Evolutionary conservation across 2,329 filamentous ascomycete genomes (phyloP).

Genomic region (Lecanicillium sp.): DNA sequence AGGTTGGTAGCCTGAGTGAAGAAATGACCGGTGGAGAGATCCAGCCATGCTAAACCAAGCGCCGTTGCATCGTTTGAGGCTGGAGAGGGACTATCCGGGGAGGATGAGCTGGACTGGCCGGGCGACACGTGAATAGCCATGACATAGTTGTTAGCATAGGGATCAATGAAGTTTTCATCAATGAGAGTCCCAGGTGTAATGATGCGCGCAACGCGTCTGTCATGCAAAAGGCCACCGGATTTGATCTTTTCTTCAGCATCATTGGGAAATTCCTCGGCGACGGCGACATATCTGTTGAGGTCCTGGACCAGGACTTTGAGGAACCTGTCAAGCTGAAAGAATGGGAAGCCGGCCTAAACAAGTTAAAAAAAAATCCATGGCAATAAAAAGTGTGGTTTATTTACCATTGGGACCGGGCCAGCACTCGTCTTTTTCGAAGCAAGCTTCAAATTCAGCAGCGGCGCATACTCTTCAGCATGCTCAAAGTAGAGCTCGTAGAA

Average conservation of each 20-base stretch:
- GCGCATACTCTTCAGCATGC: constrained; percentile 84
- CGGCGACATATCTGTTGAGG: constrained; percentile 81
- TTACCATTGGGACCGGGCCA: constrained; percentile 79
- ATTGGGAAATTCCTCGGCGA: constrained; percentile 88
- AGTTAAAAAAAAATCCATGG: background rate
- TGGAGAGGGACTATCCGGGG: background rate
- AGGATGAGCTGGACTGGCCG: background rate
- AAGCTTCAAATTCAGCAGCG: constrained; percentile 81
- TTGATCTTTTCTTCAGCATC: constrained; percentile 63
- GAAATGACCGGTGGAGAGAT: constrained; percentile 92
- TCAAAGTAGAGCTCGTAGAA: constrained; percentile 99
- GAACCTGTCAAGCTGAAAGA: constrained; percentile 86
- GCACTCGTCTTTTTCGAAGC: constrained; percentile 73
- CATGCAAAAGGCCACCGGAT: constrained; percentile 73
- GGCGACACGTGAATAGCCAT: constrained; percentile 64
- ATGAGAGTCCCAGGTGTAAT: constrained; percentile 94
- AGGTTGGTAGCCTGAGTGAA: constrained; percentile 73
- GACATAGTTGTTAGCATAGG: constrained; percentile 88
- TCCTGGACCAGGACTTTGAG: constrained; percentile 92
- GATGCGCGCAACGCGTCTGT: constrained; percentile 77
- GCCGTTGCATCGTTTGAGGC: constrained; percentile 25
- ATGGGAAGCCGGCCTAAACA: constrained; percentile 77
- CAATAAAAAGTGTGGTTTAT: too few species aligned
- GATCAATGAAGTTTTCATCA: constrained; percentile 95
- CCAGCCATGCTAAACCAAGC: constrained; percentile 85